Percentiles rank a stretch among this genome's conserved stretches.
Conservation (phyloP, 2,329 filamentous ascomycete species). For the Ophiostoma triangulosporum region DNA sequence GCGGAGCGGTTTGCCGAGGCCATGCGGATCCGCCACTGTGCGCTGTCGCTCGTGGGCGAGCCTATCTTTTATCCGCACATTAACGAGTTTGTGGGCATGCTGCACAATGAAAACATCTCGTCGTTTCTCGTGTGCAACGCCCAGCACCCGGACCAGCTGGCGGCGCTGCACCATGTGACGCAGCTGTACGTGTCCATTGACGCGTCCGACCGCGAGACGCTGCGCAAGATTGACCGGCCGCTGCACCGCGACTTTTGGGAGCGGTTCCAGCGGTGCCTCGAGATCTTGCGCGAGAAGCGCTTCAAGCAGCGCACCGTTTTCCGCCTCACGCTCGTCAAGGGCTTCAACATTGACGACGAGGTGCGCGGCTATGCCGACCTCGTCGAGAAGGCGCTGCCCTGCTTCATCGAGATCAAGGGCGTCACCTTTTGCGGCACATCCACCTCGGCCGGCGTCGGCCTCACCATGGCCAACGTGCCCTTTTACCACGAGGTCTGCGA, state of each 20-base stretch:
- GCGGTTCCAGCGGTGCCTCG: slow-evolving; percentile 78
- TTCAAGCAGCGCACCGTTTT: slow-evolving; percentile 87
- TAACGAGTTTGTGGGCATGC: slow-evolving; percentile 74
- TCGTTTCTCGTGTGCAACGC: slow-evolving; percentile 96
- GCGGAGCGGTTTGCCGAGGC: slow-evolving; percentile 87
- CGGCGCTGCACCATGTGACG: slow-evolving; percentile 69
- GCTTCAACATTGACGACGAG: slow-evolving; percentile 94
- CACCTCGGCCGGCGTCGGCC: slow-evolving; percentile 66
- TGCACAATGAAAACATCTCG: slow-evolving; percentile 77
- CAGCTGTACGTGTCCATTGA: slow-evolving; percentile 96
- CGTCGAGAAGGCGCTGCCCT: slow-evolving; percentile 72
- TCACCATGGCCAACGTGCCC: slow-evolving; percentile 95
- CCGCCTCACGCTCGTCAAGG: slow-evolving; percentile 88
- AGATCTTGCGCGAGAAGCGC: slow-evolving; percentile 73
- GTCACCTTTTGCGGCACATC: slow-evolving; percentile 94
- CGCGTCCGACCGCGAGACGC: slow-evolving; percentile 75
- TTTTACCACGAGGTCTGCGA: slow-evolving; percentile 84
- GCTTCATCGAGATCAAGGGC: slow-evolving; percentile 91
- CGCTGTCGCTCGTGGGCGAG: slow-evolving; percentile 82
- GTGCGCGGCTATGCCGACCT: slow-evolving; percentile 80
- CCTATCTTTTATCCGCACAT: slow-evolving; percentile 99
- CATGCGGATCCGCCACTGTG: slow-evolving; percentile 86
- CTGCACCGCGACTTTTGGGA: slow-evolving; percentile 97
- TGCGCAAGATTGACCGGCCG: slow-evolving; percentile 80
- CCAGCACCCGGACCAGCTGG: slow-evolving; percentile 85